Percentiles rank a stretch among this genome's conserved stretches.
These are phyloP conservation scores for Nothophytophthora sp. DNA, from an alignment of 352 stramenopile species.

Conservation along the genomic window DNA sequence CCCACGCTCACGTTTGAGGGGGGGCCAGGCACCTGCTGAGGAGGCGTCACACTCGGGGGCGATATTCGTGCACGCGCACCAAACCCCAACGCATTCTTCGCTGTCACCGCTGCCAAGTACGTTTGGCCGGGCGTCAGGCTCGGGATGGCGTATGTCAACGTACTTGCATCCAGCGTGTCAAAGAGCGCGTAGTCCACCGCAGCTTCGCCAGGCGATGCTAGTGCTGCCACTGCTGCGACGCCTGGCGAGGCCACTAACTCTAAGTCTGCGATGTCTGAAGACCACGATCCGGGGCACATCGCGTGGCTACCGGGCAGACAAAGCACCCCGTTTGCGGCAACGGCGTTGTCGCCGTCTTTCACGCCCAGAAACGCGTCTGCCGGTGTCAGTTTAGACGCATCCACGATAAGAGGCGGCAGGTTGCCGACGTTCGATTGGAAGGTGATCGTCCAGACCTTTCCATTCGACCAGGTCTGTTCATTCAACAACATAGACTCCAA, in stretches of 20 bases:
- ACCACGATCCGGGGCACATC: conserved; percentile 52
- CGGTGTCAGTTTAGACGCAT: conserved; percentile 62
- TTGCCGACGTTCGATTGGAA: conserved; percentile 78
- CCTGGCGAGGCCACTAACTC: conserved; percentile 6
- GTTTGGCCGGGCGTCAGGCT: conserved; percentile 64
- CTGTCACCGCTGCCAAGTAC: conserved; percentile 89
- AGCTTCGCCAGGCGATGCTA: conserved; percentile 43
- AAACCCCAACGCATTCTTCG: conserved; percentile 84
- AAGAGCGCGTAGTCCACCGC: conserved; percentile 71
- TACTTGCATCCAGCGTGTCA: conserved; percentile 58
- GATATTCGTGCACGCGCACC: conserved; percentile 38
- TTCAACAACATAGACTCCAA: conserved; percentile 18
- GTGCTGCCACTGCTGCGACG: conserved; percentile 4
- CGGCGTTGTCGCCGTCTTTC: conserved; percentile 83
- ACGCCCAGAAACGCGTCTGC: conserved; percentile 43
- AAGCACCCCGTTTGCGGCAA: conserved; percentile 34
- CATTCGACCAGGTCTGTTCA: conserved; percentile 33
- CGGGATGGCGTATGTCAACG: conserved; percentile 69
- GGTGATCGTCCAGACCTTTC: conserved; percentile 75
- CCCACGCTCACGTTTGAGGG: conserved; percentile 68
- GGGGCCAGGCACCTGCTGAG: conserved; percentile 74
- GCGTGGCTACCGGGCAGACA: conserved; percentile 49
- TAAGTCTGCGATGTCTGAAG: conserved; percentile 1
- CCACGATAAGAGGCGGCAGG: conserved; percentile 43
- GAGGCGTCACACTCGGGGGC: conserved; percentile 48